Percentiles rank a stretch among this genome's conserved stretches.
These are phyloP conservation scores for Durio zibethinus DNA, from an alignment of 345 rosid genomes.

Conservation along the genomic window DNA sequence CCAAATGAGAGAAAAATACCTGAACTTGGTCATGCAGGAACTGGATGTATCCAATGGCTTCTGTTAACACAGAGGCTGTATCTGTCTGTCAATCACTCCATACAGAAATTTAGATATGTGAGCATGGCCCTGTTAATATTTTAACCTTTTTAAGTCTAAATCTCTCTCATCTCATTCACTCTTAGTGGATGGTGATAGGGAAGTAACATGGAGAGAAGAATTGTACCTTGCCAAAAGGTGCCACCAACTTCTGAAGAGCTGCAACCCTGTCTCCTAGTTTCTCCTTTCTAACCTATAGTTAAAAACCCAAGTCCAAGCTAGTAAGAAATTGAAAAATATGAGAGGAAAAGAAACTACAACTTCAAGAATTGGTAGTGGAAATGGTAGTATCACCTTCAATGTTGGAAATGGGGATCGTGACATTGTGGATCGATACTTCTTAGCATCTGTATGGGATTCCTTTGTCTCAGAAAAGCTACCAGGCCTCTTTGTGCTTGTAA, in stretches of 20 bases:
- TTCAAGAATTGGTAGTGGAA: not conserved
- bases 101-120: not conserved
- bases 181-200: constrained; percentile 5
- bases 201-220: constrained; percentile 8
- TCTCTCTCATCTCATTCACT: not conserved
- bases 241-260: constrained; percentile 65
- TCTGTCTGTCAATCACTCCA: constrained; percentile 48
- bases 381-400: constrained; percentile 1
- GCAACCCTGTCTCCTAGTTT: constrained; percentile 46
- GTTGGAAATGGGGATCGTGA: constrained; percentile 31
- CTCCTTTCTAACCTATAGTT: constrained; percentile 12
- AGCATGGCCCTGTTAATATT: constrained; percentile 1
- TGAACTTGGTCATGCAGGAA: constrained; percentile 68
- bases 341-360: not conserved
- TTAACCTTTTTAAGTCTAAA: not conserved
- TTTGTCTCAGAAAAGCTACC: constrained; percentile 20
- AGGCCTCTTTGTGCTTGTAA: constrained; percentile 13
- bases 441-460: constrained; percentile 13
- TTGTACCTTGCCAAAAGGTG: constrained; percentile 73
- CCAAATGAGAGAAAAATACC: constrained; percentile 23
- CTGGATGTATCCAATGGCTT: constrained; percentile 59
- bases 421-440: constrained; percentile 21
- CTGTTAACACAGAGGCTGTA: constrained; percentile 66
- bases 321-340: not conserved
- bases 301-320: not conserved